Evolutionary conservation across 371 early-diverging fungal species (phyloP), one percentile per base, ranked within the genome.

Genomic region (Rhizopus sp.): DNA sequence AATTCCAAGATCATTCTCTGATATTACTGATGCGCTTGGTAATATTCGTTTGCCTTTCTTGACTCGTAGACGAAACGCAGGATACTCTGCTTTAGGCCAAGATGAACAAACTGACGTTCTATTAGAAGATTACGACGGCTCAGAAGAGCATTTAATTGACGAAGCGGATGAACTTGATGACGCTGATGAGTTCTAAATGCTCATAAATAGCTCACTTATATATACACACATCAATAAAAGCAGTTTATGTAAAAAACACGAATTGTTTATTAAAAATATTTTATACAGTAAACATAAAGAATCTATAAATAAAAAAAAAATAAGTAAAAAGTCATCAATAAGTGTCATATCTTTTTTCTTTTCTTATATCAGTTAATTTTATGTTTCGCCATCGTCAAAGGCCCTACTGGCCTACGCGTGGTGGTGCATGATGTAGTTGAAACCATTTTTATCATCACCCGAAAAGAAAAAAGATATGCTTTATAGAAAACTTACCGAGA

Each of bases 61-160:
- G 29, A 42, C 63, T 30, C 32, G 61, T 53, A 17, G 62, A 29
- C 44, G 64, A n/a, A 60, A 66, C 15, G 52, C 52, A 45, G 64
- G 69, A 13, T 80, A 80, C 40, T 73, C 62, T 40, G 65, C 73
- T 10, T 56, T 80, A 10, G 70, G 67, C n/a, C 80, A 80, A 45
- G 80, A 80, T 49, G 80, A 80, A 39, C 69, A 73, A 31, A 60
- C 75, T 1, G 75, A 70, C 45, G 79, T 79, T 8, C 49, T 79
- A 39, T 55, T 79, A 60, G 74, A 79, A 42, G 79, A 79, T 47
- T 80, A 80, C 47, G 80, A 77, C 54, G 75, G 73, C 5, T 72
- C 70, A 39, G 70, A 71, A 55, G 73, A 65, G 33, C 70, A 70
- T 50, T 44, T 78, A 23, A 66, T 71, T 33, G 76, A 73, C 47